A percentile compares a stretch with the other conserved stretches of the same genome.
Conservation (phyloP, 805 yeast genomes). For the Candida qinlingensis region DNA sequence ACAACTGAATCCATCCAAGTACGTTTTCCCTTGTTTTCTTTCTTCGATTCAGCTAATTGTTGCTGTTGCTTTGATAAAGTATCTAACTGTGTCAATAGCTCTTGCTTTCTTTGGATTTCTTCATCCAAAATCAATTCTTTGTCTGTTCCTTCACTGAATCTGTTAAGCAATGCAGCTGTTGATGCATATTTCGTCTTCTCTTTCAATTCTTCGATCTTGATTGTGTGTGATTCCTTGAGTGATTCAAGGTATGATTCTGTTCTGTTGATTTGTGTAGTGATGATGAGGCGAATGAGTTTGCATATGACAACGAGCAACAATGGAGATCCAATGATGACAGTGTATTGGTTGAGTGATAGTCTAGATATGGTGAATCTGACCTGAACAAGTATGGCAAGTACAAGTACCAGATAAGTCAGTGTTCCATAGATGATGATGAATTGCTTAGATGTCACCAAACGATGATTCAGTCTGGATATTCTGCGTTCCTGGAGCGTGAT, state of each 20-base stretch:
- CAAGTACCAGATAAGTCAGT: slow-evolving; percentile 5
- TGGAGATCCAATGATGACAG: slow-evolving; percentile 1
- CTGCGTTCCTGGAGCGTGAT: slow-evolving; percentile 29
- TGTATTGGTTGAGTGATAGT: slow-evolving; percentile 1
- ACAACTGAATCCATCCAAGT: slow-evolving; percentile 37
- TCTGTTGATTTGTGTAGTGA: slow-evolving; percentile 6
- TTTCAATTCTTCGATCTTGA: slow-evolving; percentile 62
- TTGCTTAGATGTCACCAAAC: slow-evolving; percentile 3
- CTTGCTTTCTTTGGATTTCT: slow-evolving; percentile 35
- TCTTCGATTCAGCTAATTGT: not conserved
- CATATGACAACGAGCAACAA: not conserved
- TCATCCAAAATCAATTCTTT: slow-evolving; percentile 34
- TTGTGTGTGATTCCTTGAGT: slow-evolving; percentile 41
- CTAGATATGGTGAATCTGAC: not conserved
- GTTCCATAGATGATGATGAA: slow-evolving; percentile 11
- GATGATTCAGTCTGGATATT: slow-evolving; percentile 14
- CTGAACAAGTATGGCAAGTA: not conserved
- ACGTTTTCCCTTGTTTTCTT: not conserved
- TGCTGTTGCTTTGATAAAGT: slow-evolving; percentile 3
- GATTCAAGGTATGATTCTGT: slow-evolving; percentile 20
- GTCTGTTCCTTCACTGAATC: slow-evolving; percentile 54
- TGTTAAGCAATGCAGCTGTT: slow-evolving; percentile 65
- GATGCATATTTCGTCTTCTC: slow-evolving; percentile 67
- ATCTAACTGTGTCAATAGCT: slow-evolving; percentile 26
- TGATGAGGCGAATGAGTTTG: slow-evolving; percentile 2